Base-by-base conservation (phyloP, 179 eudicot genomes). In the Beta macrorhiza region DNA sequence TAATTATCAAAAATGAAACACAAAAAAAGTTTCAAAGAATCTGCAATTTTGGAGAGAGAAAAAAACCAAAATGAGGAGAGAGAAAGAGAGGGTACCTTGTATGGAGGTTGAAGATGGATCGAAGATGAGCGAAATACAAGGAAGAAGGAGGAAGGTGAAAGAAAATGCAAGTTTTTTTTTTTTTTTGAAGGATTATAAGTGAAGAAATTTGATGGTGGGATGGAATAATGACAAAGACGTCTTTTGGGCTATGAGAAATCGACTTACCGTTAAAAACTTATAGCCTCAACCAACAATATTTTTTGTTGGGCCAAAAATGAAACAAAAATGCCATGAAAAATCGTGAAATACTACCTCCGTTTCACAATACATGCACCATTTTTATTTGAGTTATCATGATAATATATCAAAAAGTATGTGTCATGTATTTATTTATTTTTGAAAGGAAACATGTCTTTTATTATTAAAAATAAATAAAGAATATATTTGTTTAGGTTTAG, bases 191-290 rank as follows among this genome's bases (percentile, higher is more conserved):
- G 56, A 64, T 68, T 68, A 80, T 72, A 77, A 81, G 56, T 73
- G 64, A 77, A 77, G 76, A 80, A 80, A 61, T 84, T 44, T 25
- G 32, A 52, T 80, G 74, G 71, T 19, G 20, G 29, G 67, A 65
- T 52, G 72, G 61, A 75, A 37, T 37, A 37, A 69, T 72, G 83
- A 80, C 78, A 45, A 77, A 64, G 78, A 80, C 78, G 45, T 76
- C 71, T 55, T 53, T 84, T 25, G 51, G 62, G 64, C 55, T 17
- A 1, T 49, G 75, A 42, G 47, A 68, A 72, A 63, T 76, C 78
- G 79, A 85, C 78, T 79, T 82, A 87, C 86, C 88, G 88, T 85
- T 87, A 79, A 77, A 77, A 37, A 37, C 42, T 37, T 37, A 37
- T 37, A 37, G 76, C 80, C 79, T 82, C 75, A 81, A 73, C 82